phyloP scores from a whole-genome alignment of 108 stramenopile species.

The Skeletonema marinoi region DNA sequence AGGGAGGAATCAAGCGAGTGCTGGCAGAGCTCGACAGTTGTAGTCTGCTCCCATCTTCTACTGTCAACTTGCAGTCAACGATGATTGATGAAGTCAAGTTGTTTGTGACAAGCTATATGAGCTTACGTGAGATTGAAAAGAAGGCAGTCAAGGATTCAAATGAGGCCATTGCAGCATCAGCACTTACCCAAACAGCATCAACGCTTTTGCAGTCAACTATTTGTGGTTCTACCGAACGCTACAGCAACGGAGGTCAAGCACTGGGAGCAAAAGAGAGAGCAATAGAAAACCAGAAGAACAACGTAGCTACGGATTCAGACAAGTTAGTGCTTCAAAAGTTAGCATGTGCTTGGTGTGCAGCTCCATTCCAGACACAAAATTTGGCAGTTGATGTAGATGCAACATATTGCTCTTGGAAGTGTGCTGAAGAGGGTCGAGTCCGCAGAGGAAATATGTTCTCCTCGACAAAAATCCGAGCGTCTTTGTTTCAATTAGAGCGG shows the following conservation, averaged over 20 bases:
- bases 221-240: slow-evolving; percentile 50
- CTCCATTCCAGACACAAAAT: slow-evolving; percentile 17
- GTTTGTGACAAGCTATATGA: slow-evolving; percentile 54
- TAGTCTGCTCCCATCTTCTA: neutral
- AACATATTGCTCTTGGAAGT: slow-evolving; percentile 63
- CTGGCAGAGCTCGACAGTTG: slow-evolving; percentile 9
- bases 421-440: slow-evolving; percentile 68
- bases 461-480: slow-evolving; percentile 50
- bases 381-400: slow-evolving; percentile 33
- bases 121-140: slow-evolving; percentile 62
- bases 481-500: slow-evolving; percentile 70
- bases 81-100: slow-evolving; percentile 48
- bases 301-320: slow-evolving; percentile 49
- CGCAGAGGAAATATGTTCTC: slow-evolving; percentile 63
- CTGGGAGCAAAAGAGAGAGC: slow-evolving; percentile 72
- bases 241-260: slow-evolving; percentile 20
- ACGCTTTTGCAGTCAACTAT: slow-evolving; percentile 28
- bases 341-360: slow-evolving; percentile 67
- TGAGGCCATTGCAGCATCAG: slow-evolving; percentile 31
- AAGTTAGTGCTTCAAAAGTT: slow-evolving; percentile 44
- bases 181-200: slow-evolving; percentile 36
- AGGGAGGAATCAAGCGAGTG: slow-evolving; percentile 33
- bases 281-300: slow-evolving; percentile 38
- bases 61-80: slow-evolving; percentile 7
- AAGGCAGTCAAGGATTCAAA: slow-evolving; percentile 55